Base-by-base conservation (phyloP, 202 grass and related monocot species). In the Carex arenaria region DNA sequence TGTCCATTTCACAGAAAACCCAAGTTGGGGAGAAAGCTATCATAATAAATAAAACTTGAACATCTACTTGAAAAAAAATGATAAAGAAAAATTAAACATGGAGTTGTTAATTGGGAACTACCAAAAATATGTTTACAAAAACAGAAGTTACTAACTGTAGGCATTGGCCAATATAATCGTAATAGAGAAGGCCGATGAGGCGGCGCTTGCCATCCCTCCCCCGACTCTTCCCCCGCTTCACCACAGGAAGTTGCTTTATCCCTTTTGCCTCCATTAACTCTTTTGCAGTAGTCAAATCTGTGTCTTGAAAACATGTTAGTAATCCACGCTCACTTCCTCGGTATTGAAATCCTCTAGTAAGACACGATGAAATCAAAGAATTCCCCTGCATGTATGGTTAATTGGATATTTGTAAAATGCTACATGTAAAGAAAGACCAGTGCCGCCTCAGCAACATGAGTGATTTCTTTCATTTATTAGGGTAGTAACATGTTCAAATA, bases 241-340 rank as follows among this genome's bases (percentile, higher is more conserved):
- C 92, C 15, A 98, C 95, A 20, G 95, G 95, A 83, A 98, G 91
- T 82, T 98, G 95, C 70, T 95, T 98, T 65, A 98, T 93, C 43
- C 89, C 92, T 89, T 95, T 98, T 26, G 94, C 95, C 79, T 98
- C 92, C 95, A 98, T 98, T 62, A 98, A 91, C 57, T 90, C 86
- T 84, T 98, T 98, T 54, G 95, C 95, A 9, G 91, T 98, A 76
- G 92, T 98, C 85, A 98, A 86, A 90, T 98, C 95, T 67, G 93
- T 98, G 84, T 98, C 95, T 7, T 87, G 89, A 80, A 98, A 98
- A 84, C 95, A 95, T 32, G 95, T 98, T 30, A 98, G 70, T 22
- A 98, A 81, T 90, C 95, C 95, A 88, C 88, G 80, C 73, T 95
- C 93, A 57, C 89, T 90, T 76, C 95, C 93, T 12, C 90, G 87